phyloP scores from a whole-genome alignment of 2,329 filamentous ascomycete genomes.

The Chaetomium sp. region DNA sequence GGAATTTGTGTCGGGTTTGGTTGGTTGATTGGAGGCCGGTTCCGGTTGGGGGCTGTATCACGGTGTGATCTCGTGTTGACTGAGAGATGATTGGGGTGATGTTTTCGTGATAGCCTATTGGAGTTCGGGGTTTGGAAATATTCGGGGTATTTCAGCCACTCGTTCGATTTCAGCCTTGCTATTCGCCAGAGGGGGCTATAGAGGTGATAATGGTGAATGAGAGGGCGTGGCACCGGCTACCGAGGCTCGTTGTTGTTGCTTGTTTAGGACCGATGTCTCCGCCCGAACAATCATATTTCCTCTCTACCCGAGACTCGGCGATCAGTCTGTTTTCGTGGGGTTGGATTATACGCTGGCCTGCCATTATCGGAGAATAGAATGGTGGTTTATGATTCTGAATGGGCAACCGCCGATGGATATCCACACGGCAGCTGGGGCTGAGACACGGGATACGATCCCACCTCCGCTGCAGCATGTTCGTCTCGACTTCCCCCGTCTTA shows the following conservation, averaged over 20 bases:
- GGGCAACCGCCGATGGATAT: not conserved
- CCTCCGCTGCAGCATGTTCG: not conserved
- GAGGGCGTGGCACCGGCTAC: not conserved
- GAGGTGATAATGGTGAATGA: not conserved
- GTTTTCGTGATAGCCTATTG: not conserved
- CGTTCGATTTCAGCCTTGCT: not conserved
- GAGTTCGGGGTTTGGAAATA: not conserved
- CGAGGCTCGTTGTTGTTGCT: not conserved
- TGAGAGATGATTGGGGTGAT: not conserved
- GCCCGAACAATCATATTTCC: not conserved
- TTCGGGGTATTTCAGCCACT: not conserved
- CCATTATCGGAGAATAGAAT: not conserved
- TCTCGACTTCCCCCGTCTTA: not conserved
- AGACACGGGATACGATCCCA: not conserved
- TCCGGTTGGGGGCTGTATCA: constrained; percentile 2
- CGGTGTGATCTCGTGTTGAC: not conserved
- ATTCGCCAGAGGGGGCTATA: not conserved
- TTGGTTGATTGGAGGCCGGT: not conserved
- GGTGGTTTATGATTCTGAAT: not conserved
- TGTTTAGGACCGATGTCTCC: not conserved
- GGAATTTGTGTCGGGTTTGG: not conserved
- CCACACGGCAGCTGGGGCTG: constrained; percentile 9
- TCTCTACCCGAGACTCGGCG: not conserved
- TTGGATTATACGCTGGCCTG: not conserved
- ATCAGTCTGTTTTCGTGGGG: not conserved